phyloP scores from a whole-genome alignment of 108 stramenopile genomes.

The Licmophora abbreviata region DNA sequence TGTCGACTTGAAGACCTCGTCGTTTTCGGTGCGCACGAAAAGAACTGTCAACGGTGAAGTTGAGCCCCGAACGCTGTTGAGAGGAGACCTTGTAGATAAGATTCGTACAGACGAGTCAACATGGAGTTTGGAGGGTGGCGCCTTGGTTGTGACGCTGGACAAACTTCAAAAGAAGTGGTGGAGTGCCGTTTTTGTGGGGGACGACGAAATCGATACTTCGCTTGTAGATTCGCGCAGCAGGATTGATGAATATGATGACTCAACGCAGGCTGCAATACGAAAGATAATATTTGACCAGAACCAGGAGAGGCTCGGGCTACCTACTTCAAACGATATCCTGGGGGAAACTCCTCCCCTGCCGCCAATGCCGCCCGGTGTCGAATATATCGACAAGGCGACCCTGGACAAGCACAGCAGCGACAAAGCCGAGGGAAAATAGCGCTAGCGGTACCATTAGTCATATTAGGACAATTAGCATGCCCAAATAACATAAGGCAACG shows the following conservation, averaged over 20 bases:
- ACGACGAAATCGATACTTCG: constrained; percentile 61
- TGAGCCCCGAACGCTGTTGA: constrained; percentile 25
- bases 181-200: constrained; percentile 58
- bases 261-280: constrained; percentile 70
- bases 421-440: not conserved
- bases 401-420: constrained; percentile 18
- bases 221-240: constrained; percentile 68
- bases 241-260: constrained; percentile 70
- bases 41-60: constrained; percentile 10
- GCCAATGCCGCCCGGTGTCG: constrained; percentile 61
- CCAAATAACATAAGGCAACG: no score
- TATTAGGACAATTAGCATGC: no score
- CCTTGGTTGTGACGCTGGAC: constrained; percentile 46
- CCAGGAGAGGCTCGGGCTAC: constrained; percentile 51
- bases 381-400: constrained; percentile 60
- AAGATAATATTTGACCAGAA: constrained; percentile 77
- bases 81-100: constrained; percentile 45
- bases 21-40: constrained; percentile 45
- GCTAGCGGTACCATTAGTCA: not conserved
- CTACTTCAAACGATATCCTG: constrained; percentile 46
- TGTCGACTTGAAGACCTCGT: constrained; percentile 42
- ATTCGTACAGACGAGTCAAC: constrained; percentile 63
- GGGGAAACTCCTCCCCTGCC: constrained; percentile 19
- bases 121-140: constrained; percentile 70
- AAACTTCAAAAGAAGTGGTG: constrained; percentile 71